A percentile compares a stretch with the other conserved stretches of the same genome.
Conservation (phyloP, 2,329 filamentous ascomycete genomes). For the Huntiella bhutanensis region DNA sequence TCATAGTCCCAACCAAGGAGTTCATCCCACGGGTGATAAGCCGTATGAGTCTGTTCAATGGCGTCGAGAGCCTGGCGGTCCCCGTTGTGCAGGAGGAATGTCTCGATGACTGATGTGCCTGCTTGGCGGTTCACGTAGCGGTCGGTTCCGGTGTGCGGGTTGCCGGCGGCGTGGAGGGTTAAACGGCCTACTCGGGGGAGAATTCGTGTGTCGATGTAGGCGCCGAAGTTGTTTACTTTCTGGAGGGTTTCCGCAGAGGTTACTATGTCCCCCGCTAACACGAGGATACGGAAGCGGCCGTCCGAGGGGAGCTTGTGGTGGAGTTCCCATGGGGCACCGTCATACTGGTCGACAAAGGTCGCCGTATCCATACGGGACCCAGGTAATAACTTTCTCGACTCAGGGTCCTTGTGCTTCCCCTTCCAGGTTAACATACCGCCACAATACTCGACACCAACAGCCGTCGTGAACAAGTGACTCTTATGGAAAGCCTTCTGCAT, state of each 20-base stretch:
- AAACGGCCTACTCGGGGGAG: slow-evolving; percentile 21
- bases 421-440: slow-evolving; percentile 10
- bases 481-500: slow-evolving; percentile 44
- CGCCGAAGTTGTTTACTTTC: slow-evolving; percentile 29
- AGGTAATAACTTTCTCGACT: slow-evolving; percentile 14
- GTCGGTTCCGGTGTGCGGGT: slow-evolving; percentile 9
- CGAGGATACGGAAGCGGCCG: slow-evolving; percentile 37
- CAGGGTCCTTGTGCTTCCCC: slow-evolving; percentile 17
- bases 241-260: slow-evolving; percentile 21
- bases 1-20: slow-evolving; percentile 35
- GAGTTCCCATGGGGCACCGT: slow-evolving; percentile 37
- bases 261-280: slow-evolving; percentile 43
- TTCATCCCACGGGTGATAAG: slow-evolving; percentile 28
- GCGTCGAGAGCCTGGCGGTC: slow-evolving; percentile 29
- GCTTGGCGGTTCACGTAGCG: background rate
- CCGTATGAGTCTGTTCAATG: slow-evolving; percentile 31
- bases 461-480: slow-evolving; percentile 24
- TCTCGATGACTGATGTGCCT: slow-evolving; percentile 29
- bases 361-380: slow-evolving; percentile 40
- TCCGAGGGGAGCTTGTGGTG: slow-evolving; percentile 36
- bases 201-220: slow-evolving; percentile 23
- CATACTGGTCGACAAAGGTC: slow-evolving; percentile 40
- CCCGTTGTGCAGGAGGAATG: slow-evolving; percentile 40
- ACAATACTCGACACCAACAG: slow-evolving; percentile 18
- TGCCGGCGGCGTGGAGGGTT: slow-evolving; percentile 13